Evolutionary conservation across 805 yeast genomes (phyloP).

Genomic region (Teunomyces pallodes): DNA sequence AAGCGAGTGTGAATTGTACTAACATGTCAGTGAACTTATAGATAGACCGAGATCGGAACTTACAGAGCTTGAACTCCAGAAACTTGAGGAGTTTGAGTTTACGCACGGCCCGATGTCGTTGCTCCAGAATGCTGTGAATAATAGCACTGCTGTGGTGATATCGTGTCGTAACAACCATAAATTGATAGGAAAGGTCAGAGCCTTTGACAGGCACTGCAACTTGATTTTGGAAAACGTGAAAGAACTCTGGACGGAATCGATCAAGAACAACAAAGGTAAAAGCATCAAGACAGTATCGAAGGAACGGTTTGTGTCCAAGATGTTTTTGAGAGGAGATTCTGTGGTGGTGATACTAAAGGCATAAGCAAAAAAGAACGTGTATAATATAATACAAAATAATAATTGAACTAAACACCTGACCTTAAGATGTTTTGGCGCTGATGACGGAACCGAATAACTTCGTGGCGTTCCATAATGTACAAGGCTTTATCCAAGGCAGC

Average conservation of each 20-base stretch:
- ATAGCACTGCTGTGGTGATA: constrained; percentile 74
- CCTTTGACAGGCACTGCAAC: constrained; percentile 95
- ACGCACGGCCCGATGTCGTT: constrained; percentile 88
- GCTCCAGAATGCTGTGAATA: constrained; percentile 76
- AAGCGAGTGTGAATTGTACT: constrained; percentile 16
- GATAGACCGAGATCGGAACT: constrained; percentile 79
- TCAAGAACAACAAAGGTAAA: constrained; percentile 64
- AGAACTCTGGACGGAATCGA: constrained; percentile 74
- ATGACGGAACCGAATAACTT: constrained; percentile 81
- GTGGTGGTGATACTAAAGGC: constrained; percentile 76
- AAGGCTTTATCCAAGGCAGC: constrained; percentile 82
- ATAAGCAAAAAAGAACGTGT: constrained; percentile 2
- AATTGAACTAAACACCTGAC: constrained; percentile 50
- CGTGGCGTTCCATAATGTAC: constrained; percentile 78
- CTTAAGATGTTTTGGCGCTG: constrained; percentile 82
- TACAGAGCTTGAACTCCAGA: constrained; percentile 72
- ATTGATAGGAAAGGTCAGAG: constrained; percentile 83
- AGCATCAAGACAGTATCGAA: constrained; percentile 63
- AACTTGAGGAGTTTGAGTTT: constrained; percentile 86
- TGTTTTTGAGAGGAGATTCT: constrained; percentile 94
- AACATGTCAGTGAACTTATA: constrained; percentile 53
- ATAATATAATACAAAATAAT: constrained; percentile 1
- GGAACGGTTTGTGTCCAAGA: constrained; percentile 76
- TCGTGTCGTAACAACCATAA: constrained; percentile 93
- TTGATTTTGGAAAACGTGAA: constrained; percentile 89